A percentile compares a stretch with the other conserved stretches of the same genome.
Conservation (phyloP, 768 basidiomycete genomes). For the Thelephora aurantiotincta region DNA sequence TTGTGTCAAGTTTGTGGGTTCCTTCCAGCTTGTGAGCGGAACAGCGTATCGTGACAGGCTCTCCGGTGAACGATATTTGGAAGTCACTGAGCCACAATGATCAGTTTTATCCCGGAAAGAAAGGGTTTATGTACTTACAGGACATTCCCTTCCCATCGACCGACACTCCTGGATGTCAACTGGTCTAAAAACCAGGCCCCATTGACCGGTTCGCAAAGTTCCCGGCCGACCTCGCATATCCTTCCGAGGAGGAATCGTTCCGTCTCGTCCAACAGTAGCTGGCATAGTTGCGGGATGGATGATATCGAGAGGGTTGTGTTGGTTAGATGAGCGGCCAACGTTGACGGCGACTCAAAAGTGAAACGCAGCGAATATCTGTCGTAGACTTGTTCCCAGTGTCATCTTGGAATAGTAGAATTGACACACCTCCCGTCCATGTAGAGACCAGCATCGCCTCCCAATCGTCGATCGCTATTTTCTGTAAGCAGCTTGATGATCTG, state of each 20-base stretch:
- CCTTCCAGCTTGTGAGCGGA: slow-evolving; percentile 40
- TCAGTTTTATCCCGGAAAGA: not conserved
- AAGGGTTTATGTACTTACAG: slow-evolving; percentile 36
- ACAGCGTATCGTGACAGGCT: slow-evolving; percentile 34
- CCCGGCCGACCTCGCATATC: slow-evolving; percentile 54
- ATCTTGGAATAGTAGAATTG: not conserved
- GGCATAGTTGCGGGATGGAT: slow-evolving; percentile 62
- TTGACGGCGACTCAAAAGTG: slow-evolving; percentile 64
- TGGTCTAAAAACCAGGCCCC: slow-evolving; percentile 72
- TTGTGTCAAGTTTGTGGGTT: not conserved
- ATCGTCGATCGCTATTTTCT: slow-evolving; percentile 22
- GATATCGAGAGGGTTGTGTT: slow-evolving; percentile 65
- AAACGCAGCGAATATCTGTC: slow-evolving; percentile 59
- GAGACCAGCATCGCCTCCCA: slow-evolving; percentile 63
- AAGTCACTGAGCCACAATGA: slow-evolving; percentile 38
- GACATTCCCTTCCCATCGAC: slow-evolving; percentile 69
- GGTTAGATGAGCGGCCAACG: slow-evolving; percentile 62
- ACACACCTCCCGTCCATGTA: slow-evolving; percentile 54
- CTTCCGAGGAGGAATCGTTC: slow-evolving; percentile 53
- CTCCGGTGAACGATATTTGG: slow-evolving; percentile 35
- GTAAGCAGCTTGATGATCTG: slow-evolving; percentile 38
- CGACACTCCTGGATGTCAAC: slow-evolving; percentile 46
- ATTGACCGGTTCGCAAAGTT: slow-evolving; percentile 31
- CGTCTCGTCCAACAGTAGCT: slow-evolving; percentile 67
- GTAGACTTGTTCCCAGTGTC: not conserved